These are phyloP conservation scores for Mucor indicus DNA, from an alignment of 371 early-diverging fungal species.

Conservation along the genomic window DNA sequence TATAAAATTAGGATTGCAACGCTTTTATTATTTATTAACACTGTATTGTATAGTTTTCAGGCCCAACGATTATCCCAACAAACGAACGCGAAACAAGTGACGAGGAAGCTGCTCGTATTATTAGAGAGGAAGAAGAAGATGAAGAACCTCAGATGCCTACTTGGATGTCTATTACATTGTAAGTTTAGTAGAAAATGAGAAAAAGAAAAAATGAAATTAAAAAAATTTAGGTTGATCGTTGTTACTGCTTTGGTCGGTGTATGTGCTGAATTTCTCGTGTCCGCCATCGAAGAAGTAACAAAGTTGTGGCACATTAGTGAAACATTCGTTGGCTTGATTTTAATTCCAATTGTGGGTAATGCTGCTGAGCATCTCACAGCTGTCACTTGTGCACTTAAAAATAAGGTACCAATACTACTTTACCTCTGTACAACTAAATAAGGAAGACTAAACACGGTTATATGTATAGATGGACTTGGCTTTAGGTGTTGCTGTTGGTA, in stretches of 20 bases:
- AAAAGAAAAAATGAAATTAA: background rate
- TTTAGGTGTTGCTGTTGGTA: conserved; percentile 84
- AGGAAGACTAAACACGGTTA: no score
- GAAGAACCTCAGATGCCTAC: conserved; percentile 56
- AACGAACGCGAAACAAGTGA: no score
- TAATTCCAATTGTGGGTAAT: conserved; percentile 85
- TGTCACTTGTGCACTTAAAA: conserved; percentile 74
- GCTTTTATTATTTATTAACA: no score
- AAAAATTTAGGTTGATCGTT: conserved; percentile 8
- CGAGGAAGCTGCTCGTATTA: background rate
- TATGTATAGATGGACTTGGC: conserved; percentile 73
- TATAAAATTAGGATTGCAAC: no score
- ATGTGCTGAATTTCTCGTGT: conserved; percentile 81
- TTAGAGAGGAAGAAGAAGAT: conserved; percentile 52
- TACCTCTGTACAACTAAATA: background rate
- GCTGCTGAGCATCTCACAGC: conserved; percentile 85
- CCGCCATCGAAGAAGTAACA: conserved; percentile 73
- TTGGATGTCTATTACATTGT: conserved; percentile 45
- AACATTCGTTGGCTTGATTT: conserved; percentile 83
- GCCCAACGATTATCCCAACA: no score
- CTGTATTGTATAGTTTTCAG: no score
- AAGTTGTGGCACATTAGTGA: conserved; percentile 61
- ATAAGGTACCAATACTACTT: conserved; percentile 51
- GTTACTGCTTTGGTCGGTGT: conserved; percentile 66
- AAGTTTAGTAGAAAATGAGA: conserved; percentile 8